A percentile compares a stretch with the other conserved stretches of the same genome.
Evolutionary conservation across 495 filamentous ascomycete species (phyloP).

Genomic region (Aspergillus diversus): DNA sequence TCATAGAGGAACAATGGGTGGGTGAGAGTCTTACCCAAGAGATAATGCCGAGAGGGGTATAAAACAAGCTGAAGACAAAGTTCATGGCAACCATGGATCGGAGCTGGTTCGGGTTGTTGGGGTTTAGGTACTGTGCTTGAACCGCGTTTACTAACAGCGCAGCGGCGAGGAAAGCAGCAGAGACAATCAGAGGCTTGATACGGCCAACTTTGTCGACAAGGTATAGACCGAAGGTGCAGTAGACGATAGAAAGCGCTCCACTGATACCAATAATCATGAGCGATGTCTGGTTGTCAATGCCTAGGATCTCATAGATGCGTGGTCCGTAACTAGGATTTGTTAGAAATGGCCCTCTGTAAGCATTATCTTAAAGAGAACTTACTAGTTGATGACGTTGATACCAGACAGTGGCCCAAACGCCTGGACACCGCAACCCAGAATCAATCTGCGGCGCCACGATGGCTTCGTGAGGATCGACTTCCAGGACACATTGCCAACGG

Average conservation of each 20-base stretch:
- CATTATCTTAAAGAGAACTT: no score
- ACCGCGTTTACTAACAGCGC: conserved; percentile 23
- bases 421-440: conserved; percentile 56
- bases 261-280: conserved; percentile 56
- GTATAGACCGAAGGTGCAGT: conserved; percentile 23
- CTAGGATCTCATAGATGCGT: conserved; percentile 54
- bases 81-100: conserved; percentile 28
- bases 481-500: conserved; percentile 37
- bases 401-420: conserved; percentile 57
- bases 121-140: conserved; percentile 19
- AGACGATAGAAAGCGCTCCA: conserved; percentile 44
- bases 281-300: conserved; percentile 47
- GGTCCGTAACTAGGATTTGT: conserved; percentile 42
- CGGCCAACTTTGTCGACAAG: conserved; percentile 22
- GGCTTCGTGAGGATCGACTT: conserved; percentile 48
- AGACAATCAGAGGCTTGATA: conserved; percentile 23
- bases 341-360: no score
- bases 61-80: conserved; percentile 25
- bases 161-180: conserved; percentile 13
- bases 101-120: conserved; percentile 17
- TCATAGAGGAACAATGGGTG: background rate
- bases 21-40: conserved; percentile 36
- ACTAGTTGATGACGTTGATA: conserved; percentile 53
- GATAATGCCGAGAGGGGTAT: conserved; percentile 46
- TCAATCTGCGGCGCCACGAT: conserved; percentile 49